A percentile compares a stretch with the other conserved stretches of the same genome.
These are phyloP conservation scores for Nigrograna mackinnonii DNA, from an alignment of 2,329 filamentous ascomycete species.

Conservation along the genomic window DNA sequence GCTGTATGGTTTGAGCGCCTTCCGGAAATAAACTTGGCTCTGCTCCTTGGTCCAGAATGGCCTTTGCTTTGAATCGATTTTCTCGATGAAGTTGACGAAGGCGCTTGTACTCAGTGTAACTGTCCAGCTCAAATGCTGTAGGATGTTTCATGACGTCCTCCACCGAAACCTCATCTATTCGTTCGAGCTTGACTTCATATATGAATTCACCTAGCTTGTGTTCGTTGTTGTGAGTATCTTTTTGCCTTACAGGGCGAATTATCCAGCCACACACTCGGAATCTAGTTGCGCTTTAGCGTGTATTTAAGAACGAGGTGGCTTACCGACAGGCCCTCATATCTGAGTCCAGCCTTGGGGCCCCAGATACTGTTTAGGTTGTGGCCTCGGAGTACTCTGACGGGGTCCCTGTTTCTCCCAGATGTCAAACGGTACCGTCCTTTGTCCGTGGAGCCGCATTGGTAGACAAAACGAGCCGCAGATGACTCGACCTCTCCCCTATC, in stretches of 20 bases:
- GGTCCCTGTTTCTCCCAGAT: constrained; percentile 41
- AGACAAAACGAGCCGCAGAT: constrained; percentile 43
- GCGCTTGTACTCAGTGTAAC: constrained; percentile 53
- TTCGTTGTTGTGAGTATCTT: constrained; percentile 10
- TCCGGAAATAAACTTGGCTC: too few relatives aligned
- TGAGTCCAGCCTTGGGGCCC: constrained; percentile 50
- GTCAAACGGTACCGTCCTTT: constrained; percentile 50
- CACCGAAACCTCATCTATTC: constrained; percentile 39
- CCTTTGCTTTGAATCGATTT: too few relatives aligned
- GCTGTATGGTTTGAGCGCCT: too few relatives aligned
- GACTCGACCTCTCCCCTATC: constrained; percentile 43
- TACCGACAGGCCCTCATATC: constrained; percentile 54
- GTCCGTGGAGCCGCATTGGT: constrained; percentile 44
- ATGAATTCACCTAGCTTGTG: constrained; percentile 30
- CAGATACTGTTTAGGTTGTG: constrained; percentile 49
- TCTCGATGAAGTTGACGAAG: constrained; percentile 30
- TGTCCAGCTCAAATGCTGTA: constrained; percentile 49
- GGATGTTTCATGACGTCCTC: constrained; percentile 43
- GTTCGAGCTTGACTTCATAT: constrained; percentile 45
- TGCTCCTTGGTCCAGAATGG: too few relatives aligned
- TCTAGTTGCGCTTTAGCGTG: too few relatives aligned
- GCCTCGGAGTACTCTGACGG: constrained; percentile 49
- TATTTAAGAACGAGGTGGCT: too few relatives aligned
- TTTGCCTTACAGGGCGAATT: constrained; percentile 29
- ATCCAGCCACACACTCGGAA: constrained; percentile 44